Base-by-base conservation (phyloP, 139 green algal species). In the Dunaliella primolecta region DNA sequence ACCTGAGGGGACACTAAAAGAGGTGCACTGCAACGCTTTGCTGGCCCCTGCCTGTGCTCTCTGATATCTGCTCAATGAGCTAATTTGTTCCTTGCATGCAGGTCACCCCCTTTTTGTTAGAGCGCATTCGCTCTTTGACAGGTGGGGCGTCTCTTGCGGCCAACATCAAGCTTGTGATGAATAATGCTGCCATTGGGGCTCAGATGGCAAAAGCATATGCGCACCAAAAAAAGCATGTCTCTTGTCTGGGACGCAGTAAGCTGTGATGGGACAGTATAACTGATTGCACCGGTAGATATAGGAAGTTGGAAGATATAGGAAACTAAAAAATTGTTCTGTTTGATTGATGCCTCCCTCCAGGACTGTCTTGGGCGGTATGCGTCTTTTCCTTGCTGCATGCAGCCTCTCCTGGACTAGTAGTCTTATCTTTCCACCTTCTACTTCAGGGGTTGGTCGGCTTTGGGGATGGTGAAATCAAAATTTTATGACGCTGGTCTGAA, bases 161-260 rank as follows among this genome's bases (percentile, higher is more conserved):
- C n/a, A 99, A 99, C 89, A 96, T 99, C 20, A 86, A 85, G 29
- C 91, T 99, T 29, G 90, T 98, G 87, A 97, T 99, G 94, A 99
- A 99, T 84, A 99, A 99, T 74, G 97, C 97, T 7, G 46, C 29
- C 27, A 85, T 99, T 35, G 97, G 96, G 1, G 90, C 95, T 0
- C 38, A 86, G 24, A 89, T 99, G 33, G 96, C 96, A 23, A 86
- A 77, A 25, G 86, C 75, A 56, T 11, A 84, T 24, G 77, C 78
- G n/a, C 81, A 77, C 24, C 31, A 79, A 2, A 37, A 84, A 3
- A 46, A n/a, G n/a, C n/a, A n/a, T n/a, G n/a, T n/a, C n/a, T n/a
- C n/a, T 21, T 15, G 29, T 15, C 25, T 32, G 71, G 27, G 29
- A n/a, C 27, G 25, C 29, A 32, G 25, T 11, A 77, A 77, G 21